Base-by-base conservation (phyloP, 768 basidiomycete genomes). In the Mycena latifolia region DNA sequence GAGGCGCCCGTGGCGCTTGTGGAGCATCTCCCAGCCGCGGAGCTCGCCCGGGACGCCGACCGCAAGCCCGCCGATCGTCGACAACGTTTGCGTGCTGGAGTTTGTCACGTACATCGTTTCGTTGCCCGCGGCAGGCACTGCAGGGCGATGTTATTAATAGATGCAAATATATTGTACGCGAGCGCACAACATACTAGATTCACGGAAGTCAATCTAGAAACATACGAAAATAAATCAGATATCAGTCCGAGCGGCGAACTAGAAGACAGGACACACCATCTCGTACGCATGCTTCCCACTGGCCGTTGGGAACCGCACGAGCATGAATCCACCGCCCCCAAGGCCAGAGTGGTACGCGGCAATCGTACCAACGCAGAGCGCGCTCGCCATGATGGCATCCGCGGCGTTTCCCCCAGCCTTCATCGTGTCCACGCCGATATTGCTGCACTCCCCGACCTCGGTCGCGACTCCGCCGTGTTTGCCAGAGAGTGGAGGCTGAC, bases 11-110 rank as follows among this genome's bases (percentile, higher is more conserved):
- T 89, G 92, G n/a, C 84, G 80, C 46, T 79, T 74, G 71, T 92
- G 90, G 0, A 89, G 88, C 71, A 82, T 85, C 69, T 89, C 85
- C 57, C 92, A 80, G 9, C 92, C 92, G 20, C 88, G 84, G 55
- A 93, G 76, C 76, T 94, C 92, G 11, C 92, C 89, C 0, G 92
- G 92, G 0, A 93, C 88, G 31, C 84, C 92, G 15, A 92, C 84
- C 2, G 89, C 74, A 55, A 94, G 78, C 7, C 93, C 92, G 3
- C 93, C 92, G 46, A 84, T 82, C 60, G 72, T 80, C 29, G 89
- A 80, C 3, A 80, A 77, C 7, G 66, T 68, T 18, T 55, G 51
- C 1, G 69, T 55, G 8, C 70, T 65, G 7, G 88, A 78, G 37
- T 85, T 74, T 29, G 65, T 59, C 10, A 53, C 60, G 76, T 86